Evolutionary conservation across 2,329 filamentous ascomycete species (phyloP).

Genomic region (Xylariaceae sp.): DNA sequence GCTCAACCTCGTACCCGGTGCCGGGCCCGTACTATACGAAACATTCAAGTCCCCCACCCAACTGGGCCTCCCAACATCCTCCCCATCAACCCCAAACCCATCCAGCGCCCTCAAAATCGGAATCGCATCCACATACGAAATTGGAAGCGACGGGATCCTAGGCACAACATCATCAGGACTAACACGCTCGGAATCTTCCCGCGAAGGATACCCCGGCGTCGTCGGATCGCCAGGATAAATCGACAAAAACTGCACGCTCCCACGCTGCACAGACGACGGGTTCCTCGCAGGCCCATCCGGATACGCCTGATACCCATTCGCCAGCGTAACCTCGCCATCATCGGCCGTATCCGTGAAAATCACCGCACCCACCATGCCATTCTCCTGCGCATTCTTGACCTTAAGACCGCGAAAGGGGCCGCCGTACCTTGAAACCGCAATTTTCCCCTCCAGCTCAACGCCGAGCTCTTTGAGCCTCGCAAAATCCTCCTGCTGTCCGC

Average conservation of each 20-base stretch:
- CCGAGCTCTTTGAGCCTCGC: slow-evolving; percentile 64
- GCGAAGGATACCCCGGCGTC: slow-evolving; percentile 76
- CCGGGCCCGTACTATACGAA: slow-evolving; percentile 40
- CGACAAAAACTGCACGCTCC: slow-evolving; percentile 68
- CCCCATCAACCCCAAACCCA: slow-evolving; percentile 64
- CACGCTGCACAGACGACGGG: slow-evolving; percentile 71
- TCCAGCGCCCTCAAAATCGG: slow-evolving; percentile 75
- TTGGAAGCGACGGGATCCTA: slow-evolving; percentile 72
- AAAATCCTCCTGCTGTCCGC: slow-evolving; percentile 68
- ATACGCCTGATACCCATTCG: slow-evolving; percentile 67
- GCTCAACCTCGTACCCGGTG: slow-evolving; percentile 56
- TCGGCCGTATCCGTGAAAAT: slow-evolving; percentile 72
- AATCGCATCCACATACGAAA: slow-evolving; percentile 71
- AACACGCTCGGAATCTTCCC: slow-evolving; percentile 62
- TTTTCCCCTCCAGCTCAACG: slow-evolving; percentile 67
- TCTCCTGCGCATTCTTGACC: slow-evolving; percentile 73
- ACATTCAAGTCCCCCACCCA: slow-evolving; percentile 52
- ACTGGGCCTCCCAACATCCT: slow-evolving; percentile 55
- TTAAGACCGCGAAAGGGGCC: slow-evolving; percentile 74
- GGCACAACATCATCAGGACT: slow-evolving; percentile 60
- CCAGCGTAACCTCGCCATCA: slow-evolving; percentile 67
- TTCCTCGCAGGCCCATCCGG: slow-evolving; percentile 72
- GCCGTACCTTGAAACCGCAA: slow-evolving; percentile 73
- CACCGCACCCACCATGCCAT: slow-evolving; percentile 67
- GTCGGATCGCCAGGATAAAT: slow-evolving; percentile 62